These are phyloP conservation scores for Collybia sp. DNA, from an alignment of 768 basidiomycete genomes.

Conservation along the genomic window DNA sequence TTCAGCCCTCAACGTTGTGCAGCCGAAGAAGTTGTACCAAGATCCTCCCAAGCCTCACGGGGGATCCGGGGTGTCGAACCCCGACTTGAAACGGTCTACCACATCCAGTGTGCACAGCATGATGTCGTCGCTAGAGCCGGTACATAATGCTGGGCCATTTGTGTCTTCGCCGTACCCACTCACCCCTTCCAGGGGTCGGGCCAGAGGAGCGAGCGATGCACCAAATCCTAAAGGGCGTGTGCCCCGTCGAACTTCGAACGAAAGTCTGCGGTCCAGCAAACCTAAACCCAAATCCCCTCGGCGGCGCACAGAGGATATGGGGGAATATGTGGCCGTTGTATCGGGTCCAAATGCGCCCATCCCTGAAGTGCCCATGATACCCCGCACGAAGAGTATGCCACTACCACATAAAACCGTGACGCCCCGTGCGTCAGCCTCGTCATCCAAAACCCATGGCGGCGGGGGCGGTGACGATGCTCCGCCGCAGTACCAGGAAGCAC, in stretches of 20 bases:
- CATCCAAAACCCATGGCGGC: conserved; percentile 9
- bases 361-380: conserved; percentile 14
- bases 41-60: conserved; percentile 11
- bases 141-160: conserved; percentile 7
- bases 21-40: conserved; percentile 17
- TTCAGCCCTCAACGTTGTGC: conserved; percentile 26
- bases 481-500: conserved; percentile 12
- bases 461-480: conserved; percentile 10
- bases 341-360: conserved; percentile 6
- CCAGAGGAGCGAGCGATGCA: conserved; percentile 21
- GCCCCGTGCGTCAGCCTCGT: conserved; percentile 13
- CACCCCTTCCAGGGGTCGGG: conserved; percentile 14
- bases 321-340: conserved; percentile 13
- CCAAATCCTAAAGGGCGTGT: conserved; percentile 9
- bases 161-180: conserved; percentile 25
- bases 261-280: conserved; percentile 15
- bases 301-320: conserved; percentile 13
- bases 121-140: conserved; percentile 23
- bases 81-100: no score
- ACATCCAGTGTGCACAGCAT: conserved; percentile 1
- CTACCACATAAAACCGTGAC: conserved; percentile 16
- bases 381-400: conserved; percentile 52
- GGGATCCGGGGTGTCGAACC: conserved; percentile 1
- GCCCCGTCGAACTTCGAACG: conserved; percentile 16
- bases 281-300: conserved; percentile 11